A percentile compares a stretch with the other conserved stretches of the same genome.
phyloP scores from a whole-genome alignment of 139 green algal genomes.

The Zygnema circumcarinatum region DNA sequence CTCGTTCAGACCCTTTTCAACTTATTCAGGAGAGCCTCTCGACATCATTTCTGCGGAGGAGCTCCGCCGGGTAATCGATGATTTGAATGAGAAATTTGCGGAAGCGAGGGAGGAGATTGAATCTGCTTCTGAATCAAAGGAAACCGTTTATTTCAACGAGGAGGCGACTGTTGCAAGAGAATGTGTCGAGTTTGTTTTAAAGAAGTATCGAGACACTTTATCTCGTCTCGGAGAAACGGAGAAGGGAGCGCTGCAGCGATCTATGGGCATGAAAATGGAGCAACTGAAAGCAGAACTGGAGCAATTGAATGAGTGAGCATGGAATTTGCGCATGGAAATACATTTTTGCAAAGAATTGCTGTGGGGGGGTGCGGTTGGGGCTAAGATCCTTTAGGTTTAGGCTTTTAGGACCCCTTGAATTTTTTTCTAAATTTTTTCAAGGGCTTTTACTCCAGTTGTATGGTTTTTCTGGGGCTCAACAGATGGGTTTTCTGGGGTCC shows the following conservation, averaged over 20 bases:
- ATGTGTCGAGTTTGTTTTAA: slow-evolving; percentile 16
- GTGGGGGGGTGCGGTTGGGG: too few species aligned
- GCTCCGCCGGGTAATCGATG: slow-evolving; percentile 32
- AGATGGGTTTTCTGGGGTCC: too few species aligned
- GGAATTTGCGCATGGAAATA: too few species aligned
- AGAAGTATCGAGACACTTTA: slow-evolving; percentile 17
- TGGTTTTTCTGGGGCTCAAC: too few species aligned
- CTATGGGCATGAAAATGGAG: slow-evolving; percentile 66
- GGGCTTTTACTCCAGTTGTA: too few species aligned
- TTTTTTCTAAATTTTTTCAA: too few species aligned
- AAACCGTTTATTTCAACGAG: slow-evolving; percentile 66
- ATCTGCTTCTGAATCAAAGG: slow-evolving; percentile 53
- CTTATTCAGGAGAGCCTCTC: background rate
- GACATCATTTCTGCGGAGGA: slow-evolving; percentile 15
- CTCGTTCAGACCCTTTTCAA: background rate
- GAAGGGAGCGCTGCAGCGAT: slow-evolving; percentile 36
- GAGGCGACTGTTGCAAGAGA: slow-evolving; percentile 46
- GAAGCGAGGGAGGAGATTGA: slow-evolving; percentile 65
- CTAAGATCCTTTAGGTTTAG: too few species aligned
- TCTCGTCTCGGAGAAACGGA: background rate
- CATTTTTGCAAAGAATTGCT: too few species aligned
- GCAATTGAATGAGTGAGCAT: slow-evolving; percentile 47
- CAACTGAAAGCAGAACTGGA: slow-evolving; percentile 62
- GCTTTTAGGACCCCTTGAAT: too few species aligned
- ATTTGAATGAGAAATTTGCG: slow-evolving; percentile 57